phyloP scores from a whole-genome alignment of 2,329 filamentous ascomycete species.

The Plectosphaerella sp. region DNA sequence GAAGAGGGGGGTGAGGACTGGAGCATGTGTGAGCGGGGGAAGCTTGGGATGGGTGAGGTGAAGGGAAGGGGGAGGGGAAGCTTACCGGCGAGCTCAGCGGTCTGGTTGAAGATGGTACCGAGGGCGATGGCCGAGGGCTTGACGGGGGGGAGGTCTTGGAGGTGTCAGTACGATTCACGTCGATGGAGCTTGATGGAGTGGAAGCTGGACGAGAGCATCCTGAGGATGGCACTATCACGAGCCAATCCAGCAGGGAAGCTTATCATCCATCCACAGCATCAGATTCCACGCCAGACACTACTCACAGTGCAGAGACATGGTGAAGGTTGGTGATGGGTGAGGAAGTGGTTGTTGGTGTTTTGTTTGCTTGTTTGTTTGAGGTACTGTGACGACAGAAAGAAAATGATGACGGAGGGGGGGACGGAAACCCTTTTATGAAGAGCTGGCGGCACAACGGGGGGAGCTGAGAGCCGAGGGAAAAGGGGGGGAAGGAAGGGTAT shows the following conservation, averaged over 20 bases:
- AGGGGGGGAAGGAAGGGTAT: conserved; percentile 1
- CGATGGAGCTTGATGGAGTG: neutral
- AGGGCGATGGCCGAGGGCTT: conserved; percentile 98
- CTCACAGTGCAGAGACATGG: conserved; percentile 59
- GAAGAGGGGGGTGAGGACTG: conserved; percentile 80
- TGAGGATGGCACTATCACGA: neutral
- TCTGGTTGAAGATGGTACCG: conserved; percentile 94
- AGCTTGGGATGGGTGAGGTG: neutral
- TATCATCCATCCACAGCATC: neutral
- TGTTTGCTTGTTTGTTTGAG: conserved; percentile 2
- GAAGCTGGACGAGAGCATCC: neutral
- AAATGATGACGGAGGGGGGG: neutral
- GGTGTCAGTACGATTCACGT: conserved; percentile 4
- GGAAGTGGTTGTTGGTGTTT: conserved; percentile 1
- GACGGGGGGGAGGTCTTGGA: conserved; percentile 62
- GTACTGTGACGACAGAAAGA: neutral
- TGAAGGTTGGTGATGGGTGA: conserved; percentile 18
- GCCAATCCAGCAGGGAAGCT: neutral
- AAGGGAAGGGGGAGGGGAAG: no score
- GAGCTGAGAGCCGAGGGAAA: conserved; percentile 3
- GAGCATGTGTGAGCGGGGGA: neutral
- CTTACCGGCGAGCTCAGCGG: conserved; percentile 68
- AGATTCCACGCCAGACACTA: conserved; percentile 9
- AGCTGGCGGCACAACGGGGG: neutral
- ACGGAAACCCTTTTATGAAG: neutral